These are phyloP conservation scores for Cyclanthera cordifolia DNA, from an alignment of 306 rosid species.

Conservation along the genomic window DNA sequence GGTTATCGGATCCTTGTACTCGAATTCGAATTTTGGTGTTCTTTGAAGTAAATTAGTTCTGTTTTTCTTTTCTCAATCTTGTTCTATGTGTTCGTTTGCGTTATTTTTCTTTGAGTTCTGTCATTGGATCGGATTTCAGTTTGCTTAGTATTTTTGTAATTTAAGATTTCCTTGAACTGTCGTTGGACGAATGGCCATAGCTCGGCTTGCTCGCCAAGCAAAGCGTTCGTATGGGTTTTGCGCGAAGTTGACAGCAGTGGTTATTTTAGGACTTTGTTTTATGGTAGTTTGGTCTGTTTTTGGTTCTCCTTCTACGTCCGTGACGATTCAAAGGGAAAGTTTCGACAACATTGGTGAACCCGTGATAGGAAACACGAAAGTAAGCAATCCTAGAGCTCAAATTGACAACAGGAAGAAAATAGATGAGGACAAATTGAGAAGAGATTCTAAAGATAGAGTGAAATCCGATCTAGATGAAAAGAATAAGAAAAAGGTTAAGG, in stretches of 20 bases:
- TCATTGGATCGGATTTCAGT: neutral
- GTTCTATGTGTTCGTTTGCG: neutral
- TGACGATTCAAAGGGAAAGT: constrained; percentile 58
- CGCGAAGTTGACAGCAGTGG: constrained; percentile 65
- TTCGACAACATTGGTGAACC: constrained; percentile 74
- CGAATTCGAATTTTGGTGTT: neutral
- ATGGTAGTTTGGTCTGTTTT: constrained; percentile 70
- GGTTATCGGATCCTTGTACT: constrained; percentile 2
- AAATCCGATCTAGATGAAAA: constrained; percentile 19
- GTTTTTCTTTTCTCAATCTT: neutral
- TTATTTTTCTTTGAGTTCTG: neutral
- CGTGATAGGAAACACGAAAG: constrained; percentile 24
- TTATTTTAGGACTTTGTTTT: constrained; percentile 65
- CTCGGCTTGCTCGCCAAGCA: constrained; percentile 54
- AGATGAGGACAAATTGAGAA: constrained; percentile 17
- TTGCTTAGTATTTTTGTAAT: neutral
- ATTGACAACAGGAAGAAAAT: constrained; percentile 13
- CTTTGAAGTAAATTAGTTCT: neutral
- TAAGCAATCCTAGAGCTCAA: constrained; percentile 17
- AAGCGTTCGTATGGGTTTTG: constrained; percentile 71
- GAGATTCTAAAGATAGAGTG: constrained; percentile 17
- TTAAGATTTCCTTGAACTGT: constrained; percentile 2
- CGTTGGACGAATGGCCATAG: constrained; percentile 43
- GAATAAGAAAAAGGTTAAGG: constrained; percentile 26
- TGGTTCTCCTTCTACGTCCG: constrained; percentile 54